Conservation (phyloP, 176 grass and related monocot genomes). For the Musa beccarii region DNA sequence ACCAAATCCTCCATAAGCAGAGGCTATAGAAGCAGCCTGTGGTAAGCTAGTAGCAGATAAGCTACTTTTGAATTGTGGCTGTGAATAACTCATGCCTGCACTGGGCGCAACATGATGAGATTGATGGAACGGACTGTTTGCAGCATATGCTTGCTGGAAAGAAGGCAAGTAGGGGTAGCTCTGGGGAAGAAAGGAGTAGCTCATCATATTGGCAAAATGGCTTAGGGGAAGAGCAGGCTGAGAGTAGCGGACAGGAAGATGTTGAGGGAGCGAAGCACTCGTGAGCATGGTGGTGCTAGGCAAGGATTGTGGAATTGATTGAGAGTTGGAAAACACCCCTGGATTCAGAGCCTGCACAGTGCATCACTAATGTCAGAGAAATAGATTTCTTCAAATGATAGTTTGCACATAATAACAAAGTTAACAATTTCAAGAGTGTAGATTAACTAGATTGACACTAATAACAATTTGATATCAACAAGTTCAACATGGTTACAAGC, state of each 20-base stretch:
- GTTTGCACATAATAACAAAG: too few species aligned
- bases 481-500: too few species aligned
- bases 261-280: constrained; percentile 57
- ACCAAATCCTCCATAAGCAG: constrained; percentile 78
- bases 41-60: constrained; percentile 53
- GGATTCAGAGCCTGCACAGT: constrained; percentile 52
- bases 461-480: too few species aligned
- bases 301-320: constrained; percentile 51
- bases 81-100: constrained; percentile 73
- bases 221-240: constrained; percentile 61
- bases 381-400: background rate
- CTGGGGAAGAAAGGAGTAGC: constrained; percentile 75
- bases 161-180: constrained; percentile 77
- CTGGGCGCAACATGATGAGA: constrained; percentile 50
- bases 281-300: constrained; percentile 45
- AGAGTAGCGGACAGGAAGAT: constrained; percentile 69
- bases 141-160: constrained; percentile 48
- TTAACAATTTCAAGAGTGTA: too few species aligned
- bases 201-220: constrained; percentile 72
- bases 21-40: constrained; percentile 50
- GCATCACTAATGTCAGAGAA: background rate
- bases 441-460: too few species aligned
- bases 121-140: constrained; percentile 77
- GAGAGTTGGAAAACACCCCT: constrained; percentile 63
- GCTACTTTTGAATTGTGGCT: constrained; percentile 75